Evolutionary conservation across 2,329 filamentous ascomycete species (phyloP).

Genomic region (Cladosporium austrohemisphaericum): DNA sequence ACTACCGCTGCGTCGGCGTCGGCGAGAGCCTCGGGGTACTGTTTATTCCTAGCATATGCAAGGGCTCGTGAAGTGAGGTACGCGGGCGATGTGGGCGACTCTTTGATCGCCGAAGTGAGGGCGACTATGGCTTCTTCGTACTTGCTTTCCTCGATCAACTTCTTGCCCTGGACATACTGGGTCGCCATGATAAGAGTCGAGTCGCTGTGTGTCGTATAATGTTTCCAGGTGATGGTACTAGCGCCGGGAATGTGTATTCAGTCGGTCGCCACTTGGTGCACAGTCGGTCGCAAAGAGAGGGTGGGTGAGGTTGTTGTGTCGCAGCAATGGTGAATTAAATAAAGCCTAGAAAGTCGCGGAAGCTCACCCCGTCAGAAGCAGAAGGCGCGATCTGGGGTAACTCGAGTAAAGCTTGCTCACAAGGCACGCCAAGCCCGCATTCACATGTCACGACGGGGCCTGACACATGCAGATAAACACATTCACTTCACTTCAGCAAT

Average conservation of each 20-base stretch:
- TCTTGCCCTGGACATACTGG: conserved; percentile 53
- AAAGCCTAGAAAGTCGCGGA: no score
- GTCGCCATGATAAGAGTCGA: conserved; percentile 43
- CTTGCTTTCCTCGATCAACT: conserved; percentile 59
- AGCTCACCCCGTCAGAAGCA: no score
- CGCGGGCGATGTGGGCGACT: conserved; percentile 62
- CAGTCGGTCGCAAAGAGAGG: no score
- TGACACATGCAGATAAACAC: conserved; percentile 4
- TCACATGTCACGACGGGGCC: background rate
- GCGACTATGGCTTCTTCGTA: conserved; percentile 65
- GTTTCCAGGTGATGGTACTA: no score
- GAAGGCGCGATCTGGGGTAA: no score
- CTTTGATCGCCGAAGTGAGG: conserved; percentile 62
- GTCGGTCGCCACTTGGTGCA: no score
- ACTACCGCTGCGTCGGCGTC: conserved; percentile 52
- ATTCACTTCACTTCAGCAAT: conserved; percentile 9
- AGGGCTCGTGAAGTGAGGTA: conserved; percentile 83
- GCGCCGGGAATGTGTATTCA: no score
- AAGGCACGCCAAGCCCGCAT: no score
- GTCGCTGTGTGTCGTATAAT: background rate
- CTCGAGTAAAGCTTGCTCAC: no score
- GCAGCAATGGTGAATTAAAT: no score
- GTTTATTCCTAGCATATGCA: conserved; percentile 63
- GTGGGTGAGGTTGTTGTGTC: no score
- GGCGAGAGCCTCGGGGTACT: conserved; percentile 43